Percentiles rank a stretch among this genome's conserved stretches.
Conservation (phyloP, 2,329 filamentous ascomycete species). For the Pseudogymnoascus sp. region DNA sequence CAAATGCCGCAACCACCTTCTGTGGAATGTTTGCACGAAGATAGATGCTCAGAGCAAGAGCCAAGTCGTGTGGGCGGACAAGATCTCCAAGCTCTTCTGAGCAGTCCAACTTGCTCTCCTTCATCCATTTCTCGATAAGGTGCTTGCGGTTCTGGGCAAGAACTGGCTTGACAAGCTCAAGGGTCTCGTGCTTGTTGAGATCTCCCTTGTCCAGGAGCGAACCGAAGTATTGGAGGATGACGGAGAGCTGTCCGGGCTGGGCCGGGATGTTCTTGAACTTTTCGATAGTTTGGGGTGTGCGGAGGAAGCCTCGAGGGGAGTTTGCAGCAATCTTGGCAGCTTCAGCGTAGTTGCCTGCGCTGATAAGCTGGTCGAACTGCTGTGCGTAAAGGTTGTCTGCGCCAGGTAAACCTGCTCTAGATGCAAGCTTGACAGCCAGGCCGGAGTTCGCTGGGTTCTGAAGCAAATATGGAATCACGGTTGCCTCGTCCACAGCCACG, state of each 20-base stretch:
- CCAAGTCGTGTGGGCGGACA: slow-evolving; percentile 81
- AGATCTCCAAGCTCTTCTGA: slow-evolving; percentile 96
- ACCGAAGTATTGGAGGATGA: slow-evolving; percentile 95
- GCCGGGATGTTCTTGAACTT: slow-evolving; percentile 83
- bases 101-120: slow-evolving; percentile 90
- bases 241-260: slow-evolving; percentile 78
- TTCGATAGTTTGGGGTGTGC: slow-evolving; percentile 91
- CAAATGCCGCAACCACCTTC: slow-evolving; percentile 92
- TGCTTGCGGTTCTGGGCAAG: slow-evolving; percentile 92
- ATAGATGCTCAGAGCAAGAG: slow-evolving; percentile 82
- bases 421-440: slow-evolving; percentile 93
- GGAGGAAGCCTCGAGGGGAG: slow-evolving; percentile 90
- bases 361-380: slow-evolving; percentile 85
- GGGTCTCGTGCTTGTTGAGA: slow-evolving; percentile 85
- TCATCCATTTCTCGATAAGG: slow-evolving; percentile 94
- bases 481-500: slow-evolving; percentile 86
- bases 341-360: slow-evolving; percentile 71
- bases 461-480: slow-evolving; percentile 87
- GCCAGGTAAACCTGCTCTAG: slow-evolving; percentile 84
- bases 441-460: slow-evolving; percentile 92
- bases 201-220: slow-evolving; percentile 93
- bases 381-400: slow-evolving; percentile 89
- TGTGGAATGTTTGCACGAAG: slow-evolving; percentile 82
- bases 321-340: slow-evolving; percentile 95
- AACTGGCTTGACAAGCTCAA: slow-evolving; percentile 89